A percentile compares a stretch with the other conserved stretches of the same genome.
Evolutionary conservation across 2,329 filamentous ascomycete species (phyloP).

Genomic region (Lomentospora prolificans): DNA sequence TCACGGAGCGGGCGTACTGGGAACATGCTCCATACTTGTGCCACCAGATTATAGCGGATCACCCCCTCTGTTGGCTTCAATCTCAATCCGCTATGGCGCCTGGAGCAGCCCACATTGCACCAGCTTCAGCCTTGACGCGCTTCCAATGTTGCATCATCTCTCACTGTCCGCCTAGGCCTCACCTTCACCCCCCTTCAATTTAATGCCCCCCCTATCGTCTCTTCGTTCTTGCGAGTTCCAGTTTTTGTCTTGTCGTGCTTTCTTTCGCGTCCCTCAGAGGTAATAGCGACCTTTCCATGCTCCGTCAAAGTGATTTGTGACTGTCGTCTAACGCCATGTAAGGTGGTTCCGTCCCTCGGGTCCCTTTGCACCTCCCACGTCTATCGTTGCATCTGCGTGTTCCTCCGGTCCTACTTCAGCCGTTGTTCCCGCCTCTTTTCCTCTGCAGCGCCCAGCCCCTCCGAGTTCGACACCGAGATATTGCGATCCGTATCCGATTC

Average conservation of each 20-base stretch:
- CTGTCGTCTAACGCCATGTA: constrained; percentile 3
- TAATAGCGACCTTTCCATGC: not conserved
- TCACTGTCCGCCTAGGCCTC: not conserved
- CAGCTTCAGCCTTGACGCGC: constrained; percentile 1
- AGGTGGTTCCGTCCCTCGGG: not conserved
- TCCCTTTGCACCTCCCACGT: not conserved
- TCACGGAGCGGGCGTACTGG: not conserved
- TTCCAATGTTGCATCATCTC: constrained; percentile 8
- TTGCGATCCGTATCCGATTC: not conserved
- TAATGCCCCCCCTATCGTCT: not conserved
- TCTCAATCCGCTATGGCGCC: not conserved
- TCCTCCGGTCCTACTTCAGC: not conserved
- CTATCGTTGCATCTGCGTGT: not conserved
- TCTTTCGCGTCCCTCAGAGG: not conserved
- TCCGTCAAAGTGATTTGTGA: not conserved
- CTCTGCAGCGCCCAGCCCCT: not conserved
- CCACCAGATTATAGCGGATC: not conserved
- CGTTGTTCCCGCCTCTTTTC: not conserved
- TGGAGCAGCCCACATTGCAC: not conserved
- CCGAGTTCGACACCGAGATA: not conserved
- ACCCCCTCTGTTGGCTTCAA: not conserved
- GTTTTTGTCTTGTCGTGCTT: not conserved
- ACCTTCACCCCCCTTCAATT: not conserved
- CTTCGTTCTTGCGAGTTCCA: not conserved
- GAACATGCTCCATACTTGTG: not conserved